Evolutionary conservation across 495 filamentous ascomycete genomes (phyloP).

Genomic region (Arthonia radiata): DNA sequence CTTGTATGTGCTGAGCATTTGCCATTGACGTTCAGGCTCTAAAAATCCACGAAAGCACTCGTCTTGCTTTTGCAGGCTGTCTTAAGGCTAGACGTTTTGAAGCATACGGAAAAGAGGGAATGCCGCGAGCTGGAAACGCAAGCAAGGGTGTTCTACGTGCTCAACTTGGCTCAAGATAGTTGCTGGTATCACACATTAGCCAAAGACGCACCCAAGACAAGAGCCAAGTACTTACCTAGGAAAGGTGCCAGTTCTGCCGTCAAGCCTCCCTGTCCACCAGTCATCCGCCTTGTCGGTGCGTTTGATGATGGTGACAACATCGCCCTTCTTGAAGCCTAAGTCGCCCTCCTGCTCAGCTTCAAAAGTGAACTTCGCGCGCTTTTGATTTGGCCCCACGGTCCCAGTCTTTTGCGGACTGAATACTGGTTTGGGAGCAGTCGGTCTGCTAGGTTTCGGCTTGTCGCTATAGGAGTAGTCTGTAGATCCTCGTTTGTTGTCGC

Average conservation of each 20-base stretch:
- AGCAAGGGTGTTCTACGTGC: no score
- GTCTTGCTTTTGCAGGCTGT: no score
- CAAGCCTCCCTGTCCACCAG: constrained; percentile 79
- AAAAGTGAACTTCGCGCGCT: constrained; percentile 73
- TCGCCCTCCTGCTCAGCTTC: constrained; percentile 86
- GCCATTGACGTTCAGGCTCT: no score
- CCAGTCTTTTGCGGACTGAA: constrained; percentile 38
- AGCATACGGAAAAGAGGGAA: no score
- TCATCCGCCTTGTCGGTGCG: constrained; percentile 80
- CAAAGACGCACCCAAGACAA: no score
- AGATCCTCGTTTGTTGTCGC: no score
- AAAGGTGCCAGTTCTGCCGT: constrained; percentile 51
- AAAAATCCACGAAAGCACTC: no score
- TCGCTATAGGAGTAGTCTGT: constrained; percentile 26
- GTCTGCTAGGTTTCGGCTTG: constrained; percentile 28
- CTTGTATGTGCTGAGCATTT: no score
- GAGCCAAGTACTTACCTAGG: constrained; percentile 25
- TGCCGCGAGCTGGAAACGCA: no score
- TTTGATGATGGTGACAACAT: constrained; percentile 91
- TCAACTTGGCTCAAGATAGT: no score
- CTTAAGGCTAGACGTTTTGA: no score
- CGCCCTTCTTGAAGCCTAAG: constrained; percentile 88
- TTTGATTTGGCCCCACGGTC: constrained; percentile 53
- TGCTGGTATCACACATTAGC: no score
- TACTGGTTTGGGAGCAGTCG: constrained; percentile 68